Percentiles rank a stretch among this genome's conserved stretches.
phyloP scores from a whole-genome alignment of 345 rosid species.

The Populus nigra region DNA sequence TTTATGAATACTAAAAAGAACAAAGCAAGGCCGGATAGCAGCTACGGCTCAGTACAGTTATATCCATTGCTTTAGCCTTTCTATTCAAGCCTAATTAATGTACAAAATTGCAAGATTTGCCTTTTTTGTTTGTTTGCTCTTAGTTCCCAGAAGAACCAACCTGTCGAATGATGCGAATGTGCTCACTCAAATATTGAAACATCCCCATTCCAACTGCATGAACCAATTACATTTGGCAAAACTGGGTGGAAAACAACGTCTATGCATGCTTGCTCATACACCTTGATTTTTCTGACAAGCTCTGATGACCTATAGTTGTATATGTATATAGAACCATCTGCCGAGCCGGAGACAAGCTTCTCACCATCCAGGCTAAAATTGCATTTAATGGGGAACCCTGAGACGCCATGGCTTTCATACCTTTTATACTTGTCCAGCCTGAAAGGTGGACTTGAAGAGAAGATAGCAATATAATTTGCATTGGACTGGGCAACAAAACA shows the following conservation, averaged over 20 bases:
- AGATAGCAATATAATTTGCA: constrained; percentile 86
- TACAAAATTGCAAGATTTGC: background rate
- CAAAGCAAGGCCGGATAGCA: background rate
- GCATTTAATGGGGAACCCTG: constrained; percentile 85
- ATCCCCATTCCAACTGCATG: constrained; percentile 80
- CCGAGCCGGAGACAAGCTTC: constrained; percentile 66
- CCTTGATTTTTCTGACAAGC: constrained; percentile 57
- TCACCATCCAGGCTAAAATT: constrained; percentile 70
- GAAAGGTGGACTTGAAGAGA: constrained; percentile 71
- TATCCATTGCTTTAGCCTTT: background rate
- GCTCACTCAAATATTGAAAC: constrained; percentile 42
- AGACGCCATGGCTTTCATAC: constrained; percentile 66
- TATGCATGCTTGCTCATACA: constrained; percentile 61
- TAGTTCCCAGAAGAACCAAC: background rate
- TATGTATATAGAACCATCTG: constrained; percentile 68
- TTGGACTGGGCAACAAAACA: constrained; percentile 74
- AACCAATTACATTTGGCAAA: constrained; percentile 56
- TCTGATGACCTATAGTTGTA: constrained; percentile 45
- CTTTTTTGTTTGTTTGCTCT: background rate
- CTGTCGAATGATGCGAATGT: background rate
- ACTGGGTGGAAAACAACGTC: constrained; percentile 68
- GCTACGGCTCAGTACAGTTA: background rate
- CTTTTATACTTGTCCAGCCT: constrained; percentile 76
- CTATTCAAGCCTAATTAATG: background rate
- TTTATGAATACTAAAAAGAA: background rate